Base-by-base conservation (phyloP, 2,329 filamentous ascomycete species). In the Cytospora mali region DNA sequence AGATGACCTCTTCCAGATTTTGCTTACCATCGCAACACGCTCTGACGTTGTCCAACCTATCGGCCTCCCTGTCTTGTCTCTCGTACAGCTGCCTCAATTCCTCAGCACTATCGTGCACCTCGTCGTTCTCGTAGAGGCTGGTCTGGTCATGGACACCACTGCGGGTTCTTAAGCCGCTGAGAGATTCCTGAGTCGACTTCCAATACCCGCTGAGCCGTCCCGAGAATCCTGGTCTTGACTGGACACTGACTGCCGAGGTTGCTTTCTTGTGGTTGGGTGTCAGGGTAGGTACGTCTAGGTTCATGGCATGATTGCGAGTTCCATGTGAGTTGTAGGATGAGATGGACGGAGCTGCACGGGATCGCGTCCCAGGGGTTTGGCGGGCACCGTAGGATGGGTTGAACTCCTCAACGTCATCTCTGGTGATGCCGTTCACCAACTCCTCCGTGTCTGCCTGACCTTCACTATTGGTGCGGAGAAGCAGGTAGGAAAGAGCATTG, bases 21-120 rank as follows among this genome's bases (percentile, higher is more conserved):
- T 46, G 50, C 89, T 85, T 83, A 94, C 93, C 95, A 84, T 98
- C 95, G 76, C 95, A 99, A 79, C 95, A 99, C 64, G 94, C 93
- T 73, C 95, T 84, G 67, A 99, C 95, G 75, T 99, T 97, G 81
- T 98, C 94, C 70, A 98, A 82, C 66, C 88, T 84, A 72, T 93
- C 91, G 28, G 88, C 81, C 68, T 93, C 90, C 59, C 87, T 81
- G 70, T 94, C 89, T 72, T 93, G 88, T 66, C 85, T 82, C 76
- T 94, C 91, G 70, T 94, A 91, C 67, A 93, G 87, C 67, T 88
- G 84, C 62, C 92, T 83, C 62, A 97, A 75, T 72, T 97, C 92
- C 75, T 97, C 92, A 3, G 91, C 91, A 70, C 89, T 92, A 72
- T 94, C 90, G 67, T 89, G 87, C 18, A 86, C 85, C 69, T 85